Percentiles rank a stretch among this genome's conserved stretches.
These are phyloP conservation scores for Neofusicoccum sp. DNA, from an alignment of 2,329 filamentous ascomycete species.

Conservation along the genomic window DNA sequence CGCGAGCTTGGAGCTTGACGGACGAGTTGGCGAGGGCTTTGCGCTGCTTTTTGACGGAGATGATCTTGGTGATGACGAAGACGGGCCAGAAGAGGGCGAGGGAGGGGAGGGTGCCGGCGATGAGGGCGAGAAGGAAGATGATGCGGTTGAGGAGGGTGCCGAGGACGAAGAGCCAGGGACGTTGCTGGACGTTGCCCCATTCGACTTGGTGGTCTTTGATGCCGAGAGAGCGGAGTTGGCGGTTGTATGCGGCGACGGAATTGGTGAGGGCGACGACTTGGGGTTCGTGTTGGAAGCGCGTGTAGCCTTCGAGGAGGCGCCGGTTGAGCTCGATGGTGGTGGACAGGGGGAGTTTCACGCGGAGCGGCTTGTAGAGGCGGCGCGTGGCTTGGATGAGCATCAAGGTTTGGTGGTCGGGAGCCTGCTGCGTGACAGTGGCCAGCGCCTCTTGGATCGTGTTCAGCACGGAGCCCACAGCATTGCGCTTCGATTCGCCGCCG, in stretches of 20 bases:
- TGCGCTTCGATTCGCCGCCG: slow-evolving; percentile 12
- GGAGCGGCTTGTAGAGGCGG: slow-evolving; percentile 21
- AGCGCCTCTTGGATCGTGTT: slow-evolving; percentile 12
- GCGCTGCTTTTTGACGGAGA: slow-evolving; percentile 23
- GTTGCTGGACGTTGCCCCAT: slow-evolving; percentile 13
- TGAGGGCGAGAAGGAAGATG: neutral
- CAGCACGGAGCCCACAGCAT: slow-evolving; percentile 17
- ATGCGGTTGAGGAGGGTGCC: slow-evolving; percentile 21
- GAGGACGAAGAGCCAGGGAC: slow-evolving; percentile 9
- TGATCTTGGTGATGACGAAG: slow-evolving; percentile 21
- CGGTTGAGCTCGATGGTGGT: slow-evolving; percentile 22
- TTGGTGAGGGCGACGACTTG: slow-evolving; percentile 16
- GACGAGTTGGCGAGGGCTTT: slow-evolving; percentile 22
- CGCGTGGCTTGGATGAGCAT: slow-evolving; percentile 23
- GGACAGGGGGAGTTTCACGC: slow-evolving; percentile 17
- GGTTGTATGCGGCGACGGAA: slow-evolving; percentile 19
- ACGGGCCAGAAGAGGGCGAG: slow-evolving; percentile 15
- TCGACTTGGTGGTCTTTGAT: slow-evolving; percentile 24
- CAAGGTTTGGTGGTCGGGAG: slow-evolving; percentile 19
- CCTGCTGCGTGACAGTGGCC: slow-evolving; percentile 15
- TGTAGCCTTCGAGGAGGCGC: slow-evolving; percentile 23
- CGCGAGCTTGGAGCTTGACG: slow-evolving; percentile 23
- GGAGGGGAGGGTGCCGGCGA: slow-evolving; percentile 10
- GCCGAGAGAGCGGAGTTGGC: slow-evolving; percentile 17
- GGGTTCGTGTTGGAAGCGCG: slow-evolving; percentile 20